Base-by-base conservation (phyloP, 2,329 filamentous ascomycete species). In the Chaetomium sp. region DNA sequence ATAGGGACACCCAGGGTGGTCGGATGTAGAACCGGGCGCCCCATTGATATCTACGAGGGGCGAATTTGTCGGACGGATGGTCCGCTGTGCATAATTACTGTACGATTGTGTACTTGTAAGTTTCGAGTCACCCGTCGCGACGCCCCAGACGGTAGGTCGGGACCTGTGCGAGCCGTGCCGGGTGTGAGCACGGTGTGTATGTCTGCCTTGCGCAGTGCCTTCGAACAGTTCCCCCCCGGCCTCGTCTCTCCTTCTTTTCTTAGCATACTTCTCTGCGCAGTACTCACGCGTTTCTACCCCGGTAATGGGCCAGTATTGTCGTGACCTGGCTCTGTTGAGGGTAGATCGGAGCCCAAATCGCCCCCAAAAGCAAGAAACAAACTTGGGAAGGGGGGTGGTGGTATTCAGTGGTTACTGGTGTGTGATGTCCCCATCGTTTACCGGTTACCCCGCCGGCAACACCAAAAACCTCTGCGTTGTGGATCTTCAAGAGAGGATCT, bases 401-500 rank as follows among this genome's bases (percentile, higher is more conserved):
- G 19, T 27, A 27, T 27, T 27, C 19, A 27, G 19, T 27, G 19
- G 19, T 27, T 27, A 27, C 19, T 27, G 19, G 3, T 27, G 19
- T 27, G 19, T 27, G 19, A 27, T 60, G 38, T 49, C 4, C 46
- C 14, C 41, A 47, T 4, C 12, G 8, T 36, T 14, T 19, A 10
- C 51, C 44, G 36, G 34, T 35, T 46, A 55, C 55, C 58, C 56
- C 54, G 50, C 56, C 51, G 43, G 53, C 51, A 52, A 49, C 56
- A 49, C 14, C 34, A n/a, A 33, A 42, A n/a, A 36, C 40, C 40
- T 40, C 41, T 8, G 49, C 46, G 45, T 49, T 53, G 55, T 55
- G 54, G 55, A 49, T 52, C 51, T 45, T 33, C 33, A 44, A 48
- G 41, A 42, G 55, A 59, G 48, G 60, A 62, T 64, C 58, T 61